Evolutionary conservation across 208 protist species (phyloP).

Genomic region (Spongospora subterranea): DNA sequence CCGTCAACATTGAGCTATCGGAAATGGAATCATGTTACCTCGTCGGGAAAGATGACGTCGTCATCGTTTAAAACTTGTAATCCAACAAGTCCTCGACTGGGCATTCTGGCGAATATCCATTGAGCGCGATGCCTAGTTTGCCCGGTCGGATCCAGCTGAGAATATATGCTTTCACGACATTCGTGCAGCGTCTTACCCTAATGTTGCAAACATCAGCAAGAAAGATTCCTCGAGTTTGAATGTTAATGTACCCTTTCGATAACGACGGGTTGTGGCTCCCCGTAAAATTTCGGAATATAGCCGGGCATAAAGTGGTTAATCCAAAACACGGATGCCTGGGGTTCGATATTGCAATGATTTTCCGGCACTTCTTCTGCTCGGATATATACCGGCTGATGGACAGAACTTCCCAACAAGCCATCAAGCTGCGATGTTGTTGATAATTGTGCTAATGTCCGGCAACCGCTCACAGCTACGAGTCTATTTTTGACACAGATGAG

Average conservation of each 20-base stretch:
- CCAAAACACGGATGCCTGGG: not conserved
- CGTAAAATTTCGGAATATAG: slow-evolving; percentile 39
- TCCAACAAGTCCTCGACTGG: not conserved
- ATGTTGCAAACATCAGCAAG: not conserved
- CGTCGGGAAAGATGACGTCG: not conserved
- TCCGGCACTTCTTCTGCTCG: not conserved
- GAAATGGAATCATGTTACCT: not conserved
- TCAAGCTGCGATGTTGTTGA: not conserved
- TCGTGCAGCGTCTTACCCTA: not conserved
- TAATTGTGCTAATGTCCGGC: not conserved
- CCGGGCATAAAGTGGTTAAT: not conserved
- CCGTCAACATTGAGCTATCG: not conserved
- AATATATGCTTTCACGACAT: slow-evolving; percentile 8
- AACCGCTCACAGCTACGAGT: not conserved
- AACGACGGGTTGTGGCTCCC: not conserved
- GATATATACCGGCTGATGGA: not conserved
- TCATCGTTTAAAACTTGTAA: not conserved
- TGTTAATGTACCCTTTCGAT: not conserved
- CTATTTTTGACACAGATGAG: not conserved
- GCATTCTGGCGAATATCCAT: slow-evolving; percentile 14
- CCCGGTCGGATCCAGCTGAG: not conserved
- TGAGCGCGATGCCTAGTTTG: not conserved
- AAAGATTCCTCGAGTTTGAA: not conserved
- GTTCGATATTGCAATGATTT: not conserved
- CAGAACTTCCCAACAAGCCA: not conserved